A percentile compares a stretch with the other conserved stretches of the same genome.
Evolutionary conservation across 164 flowering plant genomes (phyloP).

Genomic region (Berberis thunbergii): DNA sequence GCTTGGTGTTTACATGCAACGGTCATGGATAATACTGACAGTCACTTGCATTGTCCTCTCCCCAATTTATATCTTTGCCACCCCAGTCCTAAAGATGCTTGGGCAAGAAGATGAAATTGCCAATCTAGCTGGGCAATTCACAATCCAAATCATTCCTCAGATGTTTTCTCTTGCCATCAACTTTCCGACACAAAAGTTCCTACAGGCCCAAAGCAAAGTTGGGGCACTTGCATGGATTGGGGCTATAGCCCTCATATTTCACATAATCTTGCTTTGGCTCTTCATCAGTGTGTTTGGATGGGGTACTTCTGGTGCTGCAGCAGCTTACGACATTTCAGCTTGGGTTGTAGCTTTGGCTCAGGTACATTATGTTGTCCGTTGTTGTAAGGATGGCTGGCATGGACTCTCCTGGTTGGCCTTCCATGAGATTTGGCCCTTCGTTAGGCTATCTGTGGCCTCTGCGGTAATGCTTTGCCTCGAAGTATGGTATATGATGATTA

Average conservation of each 20-base stretch:
- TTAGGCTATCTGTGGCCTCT: constrained; percentile 78
- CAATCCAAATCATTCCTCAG: constrained; percentile 63
- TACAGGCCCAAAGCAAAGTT: constrained; percentile 81
- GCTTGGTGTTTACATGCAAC: constrained; percentile 80
- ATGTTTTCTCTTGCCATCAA: constrained; percentile 72
- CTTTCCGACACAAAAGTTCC: constrained; percentile 77
- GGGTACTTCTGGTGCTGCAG: constrained; percentile 71
- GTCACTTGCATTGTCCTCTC: constrained; percentile 33
- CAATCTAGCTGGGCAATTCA: constrained; percentile 54
- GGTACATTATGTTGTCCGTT: constrained; percentile 47
- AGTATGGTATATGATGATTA: constrained; percentile 75
- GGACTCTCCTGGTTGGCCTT: constrained; percentile 84
- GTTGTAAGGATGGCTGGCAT: constrained; percentile 77
- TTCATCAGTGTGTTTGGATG: constrained; percentile 49
- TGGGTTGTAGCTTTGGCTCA: constrained; percentile 64
- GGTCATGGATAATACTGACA: constrained; percentile 63
- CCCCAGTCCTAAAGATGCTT: constrained; percentile 51
- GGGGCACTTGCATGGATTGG: constrained; percentile 57
- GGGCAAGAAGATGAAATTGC: constrained; percentile 64
- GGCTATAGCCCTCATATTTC: constrained; percentile 34
- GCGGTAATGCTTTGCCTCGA: constrained; percentile 87
- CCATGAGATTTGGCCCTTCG: constrained; percentile 63
- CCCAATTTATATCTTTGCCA: constrained; percentile 59
- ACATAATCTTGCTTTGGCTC: constrained; percentile 35
- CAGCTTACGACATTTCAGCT: constrained; percentile 48